These are phyloP conservation scores for Malus asiatica DNA, from an alignment of 306 rosid species.

Conservation along the genomic window DNA sequence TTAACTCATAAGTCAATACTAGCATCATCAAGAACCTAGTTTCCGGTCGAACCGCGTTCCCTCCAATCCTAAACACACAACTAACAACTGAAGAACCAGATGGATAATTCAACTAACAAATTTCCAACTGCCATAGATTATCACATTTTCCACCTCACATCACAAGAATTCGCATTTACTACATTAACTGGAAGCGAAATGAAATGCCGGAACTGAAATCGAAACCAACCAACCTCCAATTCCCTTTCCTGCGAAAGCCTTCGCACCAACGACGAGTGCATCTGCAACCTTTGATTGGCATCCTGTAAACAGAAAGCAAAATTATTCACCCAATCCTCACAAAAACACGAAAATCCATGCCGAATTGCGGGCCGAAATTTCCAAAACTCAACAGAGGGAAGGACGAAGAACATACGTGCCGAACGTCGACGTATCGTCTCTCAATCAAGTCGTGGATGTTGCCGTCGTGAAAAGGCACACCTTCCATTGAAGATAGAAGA, in stretches of 20 bases:
- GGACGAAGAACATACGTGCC: conserved; percentile 31
- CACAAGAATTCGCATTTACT: background rate
- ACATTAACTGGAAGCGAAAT: background rate
- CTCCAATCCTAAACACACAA: background rate
- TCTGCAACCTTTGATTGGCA: conserved; percentile 52
- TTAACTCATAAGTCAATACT: background rate
- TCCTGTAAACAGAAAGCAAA: conserved; percentile 28
- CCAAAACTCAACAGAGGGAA: background rate
- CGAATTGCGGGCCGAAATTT: background rate
- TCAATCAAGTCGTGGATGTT: conserved; percentile 53
- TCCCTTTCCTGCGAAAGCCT: conserved; percentile 79
- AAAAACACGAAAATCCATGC: background rate
- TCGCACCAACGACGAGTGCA: conserved; percentile 80
- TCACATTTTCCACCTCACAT: background rate
- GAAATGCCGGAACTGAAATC: background rate
- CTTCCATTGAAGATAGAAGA: conserved; percentile 54
- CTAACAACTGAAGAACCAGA: background rate
- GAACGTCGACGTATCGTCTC: conserved; percentile 38
- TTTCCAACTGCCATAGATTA: background rate
- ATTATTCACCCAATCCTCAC: background rate
- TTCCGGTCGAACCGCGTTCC: background rate
- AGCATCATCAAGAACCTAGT: background rate
- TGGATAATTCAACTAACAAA: background rate
- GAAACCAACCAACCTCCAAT: conserved; percentile 82
- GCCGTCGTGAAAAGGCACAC: conserved; percentile 57